A percentile compares a stretch with the other conserved stretches of the same genome.
Evolutionary conservation across 2,329 filamentous ascomycete species (phyloP).

Genomic region (Penicillium sp.): DNA sequence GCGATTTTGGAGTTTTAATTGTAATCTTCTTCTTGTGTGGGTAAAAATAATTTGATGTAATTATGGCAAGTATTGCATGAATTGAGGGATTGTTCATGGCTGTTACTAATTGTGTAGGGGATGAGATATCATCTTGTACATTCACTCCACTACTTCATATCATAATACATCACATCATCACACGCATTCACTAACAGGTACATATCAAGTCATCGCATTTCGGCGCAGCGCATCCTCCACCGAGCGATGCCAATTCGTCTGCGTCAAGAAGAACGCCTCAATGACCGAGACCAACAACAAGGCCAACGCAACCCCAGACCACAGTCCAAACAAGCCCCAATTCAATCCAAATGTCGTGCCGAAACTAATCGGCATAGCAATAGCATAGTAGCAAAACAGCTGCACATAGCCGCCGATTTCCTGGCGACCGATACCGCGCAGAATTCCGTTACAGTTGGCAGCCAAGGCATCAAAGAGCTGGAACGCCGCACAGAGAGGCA

Average conservation of each 20-base stretch:
- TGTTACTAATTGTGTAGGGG: too few species aligned
- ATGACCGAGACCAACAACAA: conserved; percentile 50
- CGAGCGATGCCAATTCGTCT: conserved; percentile 49
- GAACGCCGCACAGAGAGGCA: conserved; percentile 78
- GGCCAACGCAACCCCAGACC: conserved; percentile 64
- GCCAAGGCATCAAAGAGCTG: conserved; percentile 83
- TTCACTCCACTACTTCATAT: too few species aligned
- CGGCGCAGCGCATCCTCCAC: conserved; percentile 53
- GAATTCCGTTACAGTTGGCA: conserved; percentile 69
- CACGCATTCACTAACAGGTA: too few species aligned
- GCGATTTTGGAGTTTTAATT: conserved; percentile 62
- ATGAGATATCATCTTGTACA: too few species aligned
- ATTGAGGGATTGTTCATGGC: too few species aligned
- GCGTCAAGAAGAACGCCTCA: conserved; percentile 50
- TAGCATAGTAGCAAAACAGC: conserved; percentile 72
- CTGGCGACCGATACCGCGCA: conserved; percentile 79
- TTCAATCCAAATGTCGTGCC: conserved; percentile 64
- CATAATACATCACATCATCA: too few species aligned
- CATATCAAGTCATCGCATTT: conserved; percentile 35
- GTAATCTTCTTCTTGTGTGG: too few species aligned
- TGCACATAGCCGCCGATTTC: conserved; percentile 84
- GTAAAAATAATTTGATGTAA: too few species aligned
- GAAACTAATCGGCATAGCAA: conserved; percentile 78
- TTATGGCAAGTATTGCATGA: too few species aligned
- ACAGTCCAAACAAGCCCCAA: conserved; percentile 73